Evolutionary conservation across 2,329 filamentous ascomycete genomes (phyloP).

Genomic region (Simplicillium sp.): DNA sequence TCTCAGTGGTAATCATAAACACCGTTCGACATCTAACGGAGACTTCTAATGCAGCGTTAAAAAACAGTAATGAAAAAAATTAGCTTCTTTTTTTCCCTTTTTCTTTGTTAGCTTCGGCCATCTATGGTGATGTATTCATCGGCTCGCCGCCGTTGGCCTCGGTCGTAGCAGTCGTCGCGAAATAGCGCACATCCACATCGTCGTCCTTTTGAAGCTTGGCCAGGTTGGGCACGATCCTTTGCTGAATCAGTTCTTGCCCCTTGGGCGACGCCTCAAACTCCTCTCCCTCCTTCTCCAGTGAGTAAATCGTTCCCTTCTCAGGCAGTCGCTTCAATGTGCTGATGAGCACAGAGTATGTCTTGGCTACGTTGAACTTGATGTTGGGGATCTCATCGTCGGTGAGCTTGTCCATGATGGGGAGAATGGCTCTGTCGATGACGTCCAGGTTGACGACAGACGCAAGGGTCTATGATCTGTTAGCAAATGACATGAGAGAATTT

Average conservation of each 20-base stretch:
- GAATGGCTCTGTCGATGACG: slow-evolving; percentile 84
- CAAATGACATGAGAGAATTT: neutral
- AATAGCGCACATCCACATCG: slow-evolving; percentile 96
- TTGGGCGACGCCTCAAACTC: slow-evolving; percentile 56
- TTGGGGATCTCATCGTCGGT: slow-evolving; percentile 94
- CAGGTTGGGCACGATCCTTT: slow-evolving; percentile 78
- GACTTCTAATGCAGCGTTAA: too few species aligned
- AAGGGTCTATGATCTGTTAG: slow-evolving; percentile 58
- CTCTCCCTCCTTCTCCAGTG: slow-evolving; percentile 69
- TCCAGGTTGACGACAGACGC: slow-evolving; percentile 87
- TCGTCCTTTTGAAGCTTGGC: slow-evolving; percentile 96
- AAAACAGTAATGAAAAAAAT: slow-evolving; percentile 1
- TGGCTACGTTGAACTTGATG: slow-evolving; percentile 98
- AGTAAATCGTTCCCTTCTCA: slow-evolving; percentile 75
- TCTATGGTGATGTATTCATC: slow-evolving; percentile 59
- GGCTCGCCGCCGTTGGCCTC: slow-evolving; percentile 46
- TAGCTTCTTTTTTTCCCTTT: slow-evolving; percentile 9
- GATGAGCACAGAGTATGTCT: slow-evolving; percentile 88
- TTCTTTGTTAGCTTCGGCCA: slow-evolving; percentile 18
- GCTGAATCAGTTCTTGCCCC: slow-evolving; percentile 72
- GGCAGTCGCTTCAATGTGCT: slow-evolving; percentile 87
- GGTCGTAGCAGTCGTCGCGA: slow-evolving; percentile 80
- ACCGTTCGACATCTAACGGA: too few species aligned
- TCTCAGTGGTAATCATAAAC: too few species aligned
- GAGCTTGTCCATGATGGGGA: slow-evolving; percentile 93